Percentiles rank a stretch among this genome's conserved stretches.
Conservation (phyloP, 1,284 basidiomycete species). For the Lignosus rhinocerotis region DNA sequence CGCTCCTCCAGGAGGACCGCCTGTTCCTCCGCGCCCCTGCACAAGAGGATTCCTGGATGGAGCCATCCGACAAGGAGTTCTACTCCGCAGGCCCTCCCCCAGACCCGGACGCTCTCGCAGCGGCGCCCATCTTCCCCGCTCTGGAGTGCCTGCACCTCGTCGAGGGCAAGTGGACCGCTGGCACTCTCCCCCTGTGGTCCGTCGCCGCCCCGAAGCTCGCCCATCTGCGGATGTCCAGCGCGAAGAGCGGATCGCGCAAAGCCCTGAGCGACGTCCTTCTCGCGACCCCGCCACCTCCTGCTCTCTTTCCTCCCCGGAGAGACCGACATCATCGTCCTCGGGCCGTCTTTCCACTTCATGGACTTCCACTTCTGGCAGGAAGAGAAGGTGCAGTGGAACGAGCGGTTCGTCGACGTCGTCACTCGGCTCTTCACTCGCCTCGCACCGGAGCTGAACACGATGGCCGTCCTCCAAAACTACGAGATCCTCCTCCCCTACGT, state of each 20-base stretch:
- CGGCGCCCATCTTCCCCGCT: constrained; percentile 5
- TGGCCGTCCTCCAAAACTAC: constrained; percentile 13
- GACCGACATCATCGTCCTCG: constrained; percentile 13
- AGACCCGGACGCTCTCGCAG: neutral
- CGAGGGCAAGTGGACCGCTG: constrained; percentile 1
- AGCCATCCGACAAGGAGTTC: constrained; percentile 2
- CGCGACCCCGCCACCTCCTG: constrained; percentile 1
- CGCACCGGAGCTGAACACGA: constrained; percentile 7
- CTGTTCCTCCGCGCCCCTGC: constrained; percentile 4
- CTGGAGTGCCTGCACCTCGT: constrained; percentile 12
- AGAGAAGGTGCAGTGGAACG: constrained; percentile 15
- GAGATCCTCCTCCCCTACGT: constrained; percentile 13
- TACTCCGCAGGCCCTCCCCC: constrained; percentile 3
- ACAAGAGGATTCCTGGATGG: neutral
- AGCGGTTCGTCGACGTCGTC: constrained; percentile 4
- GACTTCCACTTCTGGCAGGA: constrained; percentile 13
- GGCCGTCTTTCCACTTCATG: constrained; percentile 7
- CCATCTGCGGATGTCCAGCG: neutral
- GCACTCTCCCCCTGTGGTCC: constrained; percentile 9
- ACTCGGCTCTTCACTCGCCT: constrained; percentile 11
- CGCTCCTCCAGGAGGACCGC: constrained; percentile 11
- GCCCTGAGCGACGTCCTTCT: neutral
- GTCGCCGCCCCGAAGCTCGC: constrained; percentile 4
- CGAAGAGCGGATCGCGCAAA: neutral
- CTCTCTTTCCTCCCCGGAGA: constrained; percentile 12